These are phyloP conservation scores for Umbilicus rupestris DNA, from an alignment of 164 flowering plant species.

Conservation along the genomic window DNA sequence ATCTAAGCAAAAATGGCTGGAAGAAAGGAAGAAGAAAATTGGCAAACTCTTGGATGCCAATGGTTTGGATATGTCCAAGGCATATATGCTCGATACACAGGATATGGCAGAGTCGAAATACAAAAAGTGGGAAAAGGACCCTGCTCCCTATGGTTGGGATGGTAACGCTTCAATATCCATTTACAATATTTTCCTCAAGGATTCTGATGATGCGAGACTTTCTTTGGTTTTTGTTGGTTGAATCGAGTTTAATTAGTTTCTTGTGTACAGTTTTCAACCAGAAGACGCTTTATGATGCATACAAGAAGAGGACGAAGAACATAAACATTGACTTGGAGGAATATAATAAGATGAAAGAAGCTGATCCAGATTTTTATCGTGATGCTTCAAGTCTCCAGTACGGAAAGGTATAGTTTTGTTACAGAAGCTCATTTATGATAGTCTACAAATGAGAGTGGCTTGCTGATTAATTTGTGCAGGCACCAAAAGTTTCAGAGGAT, in stretches of 20 bases:
- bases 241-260: not conserved
- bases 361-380: constrained; percentile 95
- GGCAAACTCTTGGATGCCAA: constrained; percentile 91
- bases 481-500: constrained; percentile 71
- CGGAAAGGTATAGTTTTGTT: constrained; percentile 57
- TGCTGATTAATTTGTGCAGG: constrained; percentile 25
- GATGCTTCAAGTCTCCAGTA: constrained; percentile 97
- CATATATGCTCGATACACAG: constrained; percentile 92
- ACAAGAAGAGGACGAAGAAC: constrained; percentile 88
- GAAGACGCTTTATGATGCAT: constrained; percentile 78
- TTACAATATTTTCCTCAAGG: not conserved
- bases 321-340: constrained; percentile 68
- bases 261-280: constrained; percentile 75
- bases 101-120: constrained; percentile 72
- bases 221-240: not conserved
- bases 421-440: not conserved
- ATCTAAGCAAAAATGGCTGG: constrained; percentile 93
- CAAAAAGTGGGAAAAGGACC: constrained; percentile 92
- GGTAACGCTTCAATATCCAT: constrained; percentile 31
- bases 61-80: constrained; percentile 77
- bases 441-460: not conserved
- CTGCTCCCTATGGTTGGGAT: constrained; percentile 94
- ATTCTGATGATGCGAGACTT: not conserved
- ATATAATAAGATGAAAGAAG: constrained; percentile 74
- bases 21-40: constrained; percentile 89